These are phyloP conservation scores for Fusarium sp. DNA, from an alignment of 2,329 filamentous ascomycete species.

Conservation along the genomic window DNA sequence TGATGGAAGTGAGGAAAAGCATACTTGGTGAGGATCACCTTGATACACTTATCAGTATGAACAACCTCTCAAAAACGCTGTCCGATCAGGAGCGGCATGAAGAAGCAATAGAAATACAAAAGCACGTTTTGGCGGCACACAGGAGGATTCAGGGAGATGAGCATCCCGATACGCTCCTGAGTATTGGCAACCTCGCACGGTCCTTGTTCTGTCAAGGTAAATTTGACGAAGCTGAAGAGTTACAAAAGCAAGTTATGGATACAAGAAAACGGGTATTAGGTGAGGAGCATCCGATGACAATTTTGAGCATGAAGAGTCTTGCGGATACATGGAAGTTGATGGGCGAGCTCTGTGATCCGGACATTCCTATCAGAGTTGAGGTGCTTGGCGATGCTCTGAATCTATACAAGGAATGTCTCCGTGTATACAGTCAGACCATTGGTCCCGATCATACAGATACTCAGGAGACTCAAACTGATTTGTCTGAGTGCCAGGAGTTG, in stretches of 20 bases:
- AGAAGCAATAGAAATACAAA: constrained; percentile 21
- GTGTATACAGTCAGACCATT: neutral
- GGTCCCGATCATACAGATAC: constrained; percentile 5
- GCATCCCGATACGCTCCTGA: neutral
- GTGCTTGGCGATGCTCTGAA: neutral
- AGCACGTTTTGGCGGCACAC: constrained; percentile 20
- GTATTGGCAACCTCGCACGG: neutral
- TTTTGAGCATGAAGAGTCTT: constrained; percentile 4
- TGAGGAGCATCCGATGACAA: constrained; percentile 20
- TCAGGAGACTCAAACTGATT: rapidly evolving
- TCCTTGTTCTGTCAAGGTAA: neutral
- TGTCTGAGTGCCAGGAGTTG: constrained; percentile 2
- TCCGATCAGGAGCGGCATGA: neutral
- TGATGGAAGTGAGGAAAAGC: neutral
- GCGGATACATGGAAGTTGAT: neutral
- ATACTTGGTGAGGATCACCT: neutral
- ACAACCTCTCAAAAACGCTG: neutral
- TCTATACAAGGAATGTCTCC: neutral
- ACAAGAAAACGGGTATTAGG: constrained; percentile 1
- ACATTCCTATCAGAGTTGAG: neutral
- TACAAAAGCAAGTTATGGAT: neutral
- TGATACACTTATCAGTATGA: neutral
- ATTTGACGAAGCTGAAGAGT: neutral
- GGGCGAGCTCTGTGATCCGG: neutral
- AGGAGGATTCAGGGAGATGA: constrained; percentile 11